Evolutionary conservation across 805 yeast genomes (phyloP), one percentile per base, ranked within the genome.

Genomic region (Saccharomycopsis synnaedendra): DNA sequence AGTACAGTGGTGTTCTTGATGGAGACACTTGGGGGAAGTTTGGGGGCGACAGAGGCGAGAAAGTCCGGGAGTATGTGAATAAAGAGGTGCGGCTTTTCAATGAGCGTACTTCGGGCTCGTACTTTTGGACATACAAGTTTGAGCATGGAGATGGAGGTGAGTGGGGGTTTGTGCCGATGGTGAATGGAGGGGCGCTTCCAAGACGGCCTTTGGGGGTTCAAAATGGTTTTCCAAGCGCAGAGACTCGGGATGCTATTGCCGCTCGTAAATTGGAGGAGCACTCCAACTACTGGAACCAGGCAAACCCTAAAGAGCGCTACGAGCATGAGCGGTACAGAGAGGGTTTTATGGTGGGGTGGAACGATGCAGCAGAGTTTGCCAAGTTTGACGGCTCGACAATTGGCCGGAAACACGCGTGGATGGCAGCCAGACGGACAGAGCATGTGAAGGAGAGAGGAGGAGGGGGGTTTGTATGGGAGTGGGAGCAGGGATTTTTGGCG

Each of bases 81-180:
- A 62, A 60, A n/a, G 80, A 86, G 60, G 54, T 63, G 4, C 57
- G 64, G 3, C 53, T 74, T 4, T 75, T 84, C 58, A 58, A 61
- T 4, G 56, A 72, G 37, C 64, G 82, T 35, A 81, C 90, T 1
- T 73, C 78, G 48, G 97, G 97, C 0, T 71, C 76, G 50, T 89
- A 73, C 63, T 90, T 93, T 64, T 90, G 97, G 97, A 85, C 96
- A 1, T 84, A 67, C 62, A 86, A 87, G 64, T 89, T 89, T 59
- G 76, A 82, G 60, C 71, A 78, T 49, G 97, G 97, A 2, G 82
- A 81, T 58, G 97, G 97, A 40, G 97, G 97, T 10, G 97, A 87
- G 65, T 90, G 97, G 97, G 97, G 93, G 44, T 82, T 86, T 64
- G 71, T 73, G 29, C 84, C 87, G 36, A 85, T 85, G 88, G 67